Percentiles rank a stretch among this genome's conserved stretches.
Conservation (phyloP, 495 filamentous ascomycete genomes). For the Hyaloscypha bicolor region DNA sequence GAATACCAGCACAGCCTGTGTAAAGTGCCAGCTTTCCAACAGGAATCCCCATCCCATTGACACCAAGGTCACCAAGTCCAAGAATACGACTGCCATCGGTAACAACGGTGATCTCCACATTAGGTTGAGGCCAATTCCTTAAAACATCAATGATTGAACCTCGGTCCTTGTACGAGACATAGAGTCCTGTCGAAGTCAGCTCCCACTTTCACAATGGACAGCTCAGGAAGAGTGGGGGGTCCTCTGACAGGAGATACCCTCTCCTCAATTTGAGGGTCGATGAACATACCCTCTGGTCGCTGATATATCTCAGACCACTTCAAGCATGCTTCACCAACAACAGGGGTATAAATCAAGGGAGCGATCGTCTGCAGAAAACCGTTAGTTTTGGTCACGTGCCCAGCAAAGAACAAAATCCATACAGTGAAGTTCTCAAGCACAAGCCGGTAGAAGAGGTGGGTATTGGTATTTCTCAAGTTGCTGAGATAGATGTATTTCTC, state of each 20-base stretch:
- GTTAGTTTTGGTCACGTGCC: constrained; percentile 20
- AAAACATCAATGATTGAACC: constrained; percentile 72
- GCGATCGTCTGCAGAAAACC: constrained; percentile 47
- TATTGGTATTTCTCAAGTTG: constrained; percentile 73
- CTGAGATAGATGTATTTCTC: constrained; percentile 81
- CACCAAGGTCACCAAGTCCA: constrained; percentile 76
- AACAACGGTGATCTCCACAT: constrained; percentile 79
- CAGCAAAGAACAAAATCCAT: constrained; percentile 30
- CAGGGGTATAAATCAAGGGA: constrained; percentile 79
- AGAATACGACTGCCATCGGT: constrained; percentile 82
- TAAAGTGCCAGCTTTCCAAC: constrained; percentile 78
- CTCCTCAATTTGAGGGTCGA: background rate
- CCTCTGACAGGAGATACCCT: background rate
- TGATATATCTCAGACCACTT: constrained; percentile 83
- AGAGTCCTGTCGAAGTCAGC: constrained; percentile 56
- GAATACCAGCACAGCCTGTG: constrained; percentile 77
- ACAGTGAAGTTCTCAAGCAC: constrained; percentile 72
- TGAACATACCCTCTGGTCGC: constrained; percentile 66
- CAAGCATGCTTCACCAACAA: constrained; percentile 79
- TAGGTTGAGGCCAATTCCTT: constrained; percentile 72
- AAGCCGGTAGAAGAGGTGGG: constrained; percentile 77
- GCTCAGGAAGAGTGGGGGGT: background rate
- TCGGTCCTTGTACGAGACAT: constrained; percentile 75
- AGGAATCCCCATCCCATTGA: constrained; percentile 86
- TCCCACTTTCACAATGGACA: background rate